These are phyloP conservation scores for Schizosaccharomyces pombe DNA, from an alignment of 805 yeast species.

Conservation along the genomic window DNA sequence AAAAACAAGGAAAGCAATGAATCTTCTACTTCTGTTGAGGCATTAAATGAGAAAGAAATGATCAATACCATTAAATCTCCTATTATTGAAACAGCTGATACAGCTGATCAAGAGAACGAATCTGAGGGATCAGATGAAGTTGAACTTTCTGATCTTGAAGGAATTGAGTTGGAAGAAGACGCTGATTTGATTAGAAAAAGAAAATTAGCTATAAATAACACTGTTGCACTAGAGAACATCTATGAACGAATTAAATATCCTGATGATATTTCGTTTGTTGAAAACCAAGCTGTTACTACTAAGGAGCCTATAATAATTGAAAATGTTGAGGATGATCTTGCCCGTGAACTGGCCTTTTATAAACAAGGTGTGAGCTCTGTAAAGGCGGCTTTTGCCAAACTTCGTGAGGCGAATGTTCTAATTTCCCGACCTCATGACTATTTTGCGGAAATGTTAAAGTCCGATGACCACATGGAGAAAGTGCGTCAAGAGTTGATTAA, in stretches of 20 bases:
- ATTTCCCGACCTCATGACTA: conserved; percentile 85
- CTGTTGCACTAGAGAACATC: conserved; percentile 32
- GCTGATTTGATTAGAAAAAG: conserved; percentile 87
- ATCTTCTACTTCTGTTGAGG: not conserved
- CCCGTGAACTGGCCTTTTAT: conserved; percentile 84
- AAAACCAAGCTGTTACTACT: conserved; percentile 56
- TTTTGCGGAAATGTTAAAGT: conserved; percentile 95
- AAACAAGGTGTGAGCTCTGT: conserved; percentile 83
- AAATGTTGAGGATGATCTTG: conserved; percentile 76
- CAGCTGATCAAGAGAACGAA: conserved; percentile 24
- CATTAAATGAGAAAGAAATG: conserved; percentile 6
- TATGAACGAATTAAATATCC: conserved; percentile 23
- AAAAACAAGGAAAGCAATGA: not conserved
- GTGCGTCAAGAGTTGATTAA: conserved; percentile 56
- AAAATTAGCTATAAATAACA: conserved; percentile 68
- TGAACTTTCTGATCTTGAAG: conserved; percentile 62
- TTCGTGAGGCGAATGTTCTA: conserved; percentile 43
- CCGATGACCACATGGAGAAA: conserved; percentile 79
- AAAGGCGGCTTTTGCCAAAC: conserved; percentile 38
- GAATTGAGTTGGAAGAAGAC: conserved; percentile 70
- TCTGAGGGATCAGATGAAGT: conserved; percentile 35
- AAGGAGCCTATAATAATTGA: conserved; percentile 30
- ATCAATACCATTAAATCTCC: no score
- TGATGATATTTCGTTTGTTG: conserved; percentile 48
- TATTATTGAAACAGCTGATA: conserved; percentile 19